Conservation (phyloP, 305 asterid genomes). For the Plantago coronopus region DNA sequence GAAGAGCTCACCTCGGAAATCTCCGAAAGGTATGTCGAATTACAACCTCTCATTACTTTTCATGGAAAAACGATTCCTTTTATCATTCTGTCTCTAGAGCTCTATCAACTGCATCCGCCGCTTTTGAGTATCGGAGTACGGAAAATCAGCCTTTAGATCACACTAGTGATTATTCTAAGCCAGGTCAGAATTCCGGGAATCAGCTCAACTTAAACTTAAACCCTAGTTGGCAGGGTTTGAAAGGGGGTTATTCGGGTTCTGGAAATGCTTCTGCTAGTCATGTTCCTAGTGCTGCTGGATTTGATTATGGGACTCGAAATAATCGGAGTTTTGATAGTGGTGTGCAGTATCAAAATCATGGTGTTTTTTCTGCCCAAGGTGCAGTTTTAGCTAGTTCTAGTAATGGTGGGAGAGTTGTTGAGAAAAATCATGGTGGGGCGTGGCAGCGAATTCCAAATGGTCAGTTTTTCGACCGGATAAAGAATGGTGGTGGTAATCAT, state of each 20-base stretch:
- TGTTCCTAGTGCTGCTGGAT: neutral
- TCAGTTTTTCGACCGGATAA: constrained; percentile 24
- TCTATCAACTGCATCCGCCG: no score
- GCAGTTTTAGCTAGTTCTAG: constrained; percentile 26
- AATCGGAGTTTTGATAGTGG: constrained; percentile 15
- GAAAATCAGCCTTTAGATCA: no score
- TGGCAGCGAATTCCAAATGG: constrained; percentile 24
- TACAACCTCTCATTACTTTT: no score
- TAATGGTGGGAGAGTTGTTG: constrained; percentile 5
- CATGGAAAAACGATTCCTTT: no score
- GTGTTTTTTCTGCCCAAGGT: constrained; percentile 25
- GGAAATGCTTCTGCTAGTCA: constrained; percentile 7
- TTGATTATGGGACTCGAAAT: constrained; percentile 12
- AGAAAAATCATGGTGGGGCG: constrained; percentile 15
- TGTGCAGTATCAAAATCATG: constrained; percentile 18
- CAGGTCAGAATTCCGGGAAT: no score
- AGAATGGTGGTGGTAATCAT: constrained; percentile 14
- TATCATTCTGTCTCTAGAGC: no score
- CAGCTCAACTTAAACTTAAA: no score
- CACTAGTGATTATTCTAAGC: no score
- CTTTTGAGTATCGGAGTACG: no score
- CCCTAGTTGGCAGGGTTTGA: no score
- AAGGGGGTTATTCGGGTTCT: constrained; percentile 18
- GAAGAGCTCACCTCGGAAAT: no score
- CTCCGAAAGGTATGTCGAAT: no score